Conservation (phyloP, 495 filamentous ascomycete species). For the Aspergillus carlsbadensis region DNA sequence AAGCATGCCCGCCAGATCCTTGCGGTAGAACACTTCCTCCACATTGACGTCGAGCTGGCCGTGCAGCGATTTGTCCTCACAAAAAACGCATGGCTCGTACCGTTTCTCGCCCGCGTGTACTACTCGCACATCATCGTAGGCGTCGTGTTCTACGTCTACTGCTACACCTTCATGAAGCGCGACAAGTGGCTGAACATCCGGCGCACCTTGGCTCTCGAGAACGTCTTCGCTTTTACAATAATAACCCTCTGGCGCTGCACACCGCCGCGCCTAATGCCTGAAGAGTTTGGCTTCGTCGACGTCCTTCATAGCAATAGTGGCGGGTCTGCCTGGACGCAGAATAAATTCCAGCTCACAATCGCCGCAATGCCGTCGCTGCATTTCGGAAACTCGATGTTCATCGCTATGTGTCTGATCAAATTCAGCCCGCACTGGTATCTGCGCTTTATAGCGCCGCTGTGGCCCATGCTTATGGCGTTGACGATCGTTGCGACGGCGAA, state of each 20-base stretch:
- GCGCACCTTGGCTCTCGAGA: conserved; percentile 59
- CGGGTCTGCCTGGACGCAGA: conserved; percentile 58
- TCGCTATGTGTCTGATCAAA: conserved; percentile 55
- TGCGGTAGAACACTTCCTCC: conserved; percentile 47
- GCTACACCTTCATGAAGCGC: conserved; percentile 55
- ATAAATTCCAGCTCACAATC: conserved; percentile 53
- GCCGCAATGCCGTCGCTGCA: conserved; percentile 61
- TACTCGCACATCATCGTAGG: conserved; percentile 54
- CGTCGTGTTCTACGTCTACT: conserved; percentile 48
- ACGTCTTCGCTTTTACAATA: conserved; percentile 57
- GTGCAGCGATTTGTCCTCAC: conserved; percentile 36
- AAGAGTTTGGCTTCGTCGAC: conserved; percentile 62
- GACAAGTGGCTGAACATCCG: conserved; percentile 52
- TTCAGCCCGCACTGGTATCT: conserved; percentile 39
- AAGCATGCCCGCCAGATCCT: conserved; percentile 52
- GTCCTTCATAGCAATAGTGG: conserved; percentile 56
- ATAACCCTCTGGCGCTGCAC: conserved; percentile 61
- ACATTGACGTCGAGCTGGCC: conserved; percentile 52
- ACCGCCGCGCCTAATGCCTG: conserved; percentile 60
- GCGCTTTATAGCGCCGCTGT: conserved; percentile 47
- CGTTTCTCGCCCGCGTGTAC: conserved; percentile 49
- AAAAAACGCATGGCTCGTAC: conserved; percentile 58
- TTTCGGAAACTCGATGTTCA: conserved; percentile 58
- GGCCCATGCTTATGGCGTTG: conserved; percentile 57
- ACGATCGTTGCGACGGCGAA: conserved; percentile 67